phyloP scores from a whole-genome alignment of 306 rosid species.

The Rosa chinensis region DNA sequence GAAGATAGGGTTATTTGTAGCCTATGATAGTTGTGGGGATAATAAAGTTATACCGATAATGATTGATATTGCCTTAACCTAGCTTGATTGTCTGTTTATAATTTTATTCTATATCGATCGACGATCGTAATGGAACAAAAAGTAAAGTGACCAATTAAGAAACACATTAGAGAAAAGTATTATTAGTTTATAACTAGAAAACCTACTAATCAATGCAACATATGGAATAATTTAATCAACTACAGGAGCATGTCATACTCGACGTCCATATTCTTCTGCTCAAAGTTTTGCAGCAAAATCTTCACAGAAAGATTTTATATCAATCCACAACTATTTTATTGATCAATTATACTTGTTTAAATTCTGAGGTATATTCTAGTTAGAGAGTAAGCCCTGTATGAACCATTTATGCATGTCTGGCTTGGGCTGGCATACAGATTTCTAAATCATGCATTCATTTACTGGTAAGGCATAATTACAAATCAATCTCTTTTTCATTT shows the following conservation, averaged over 20 bases:
- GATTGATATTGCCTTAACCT: slow-evolving; percentile 34
- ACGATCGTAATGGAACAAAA: slow-evolving; percentile 38
- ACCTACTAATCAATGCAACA: slow-evolving; percentile 5
- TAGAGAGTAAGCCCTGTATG: not conserved
- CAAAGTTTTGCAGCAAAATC: slow-evolving; percentile 14
- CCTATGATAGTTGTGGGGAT: slow-evolving; percentile 24
- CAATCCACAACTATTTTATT: not conserved
- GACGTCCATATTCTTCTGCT: slow-evolving; percentile 10
- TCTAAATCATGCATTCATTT: not conserved
- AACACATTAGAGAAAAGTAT: not conserved
- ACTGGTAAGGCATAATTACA: no score
- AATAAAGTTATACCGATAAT: slow-evolving; percentile 39
- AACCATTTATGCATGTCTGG: no score
- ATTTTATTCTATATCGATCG: slow-evolving; percentile 28
- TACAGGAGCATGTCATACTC: slow-evolving; percentile 22
- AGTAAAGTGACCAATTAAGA: slow-evolving; percentile 16
- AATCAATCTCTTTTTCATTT: no score
- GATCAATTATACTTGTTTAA: not conserved
- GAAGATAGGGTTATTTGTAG: slow-evolving; percentile 24
- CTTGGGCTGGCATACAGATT: no score
- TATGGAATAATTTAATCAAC: slow-evolving; percentile 20
- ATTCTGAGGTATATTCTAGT: not conserved
- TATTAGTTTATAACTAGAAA: not conserved
- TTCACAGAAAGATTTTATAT: not conserved
- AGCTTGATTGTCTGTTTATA: not conserved